These are phyloP conservation scores for Erythrobasidium hasegawianum DNA, from an alignment of 1,284 basidiomycete genomes.

Conservation along the genomic window DNA sequence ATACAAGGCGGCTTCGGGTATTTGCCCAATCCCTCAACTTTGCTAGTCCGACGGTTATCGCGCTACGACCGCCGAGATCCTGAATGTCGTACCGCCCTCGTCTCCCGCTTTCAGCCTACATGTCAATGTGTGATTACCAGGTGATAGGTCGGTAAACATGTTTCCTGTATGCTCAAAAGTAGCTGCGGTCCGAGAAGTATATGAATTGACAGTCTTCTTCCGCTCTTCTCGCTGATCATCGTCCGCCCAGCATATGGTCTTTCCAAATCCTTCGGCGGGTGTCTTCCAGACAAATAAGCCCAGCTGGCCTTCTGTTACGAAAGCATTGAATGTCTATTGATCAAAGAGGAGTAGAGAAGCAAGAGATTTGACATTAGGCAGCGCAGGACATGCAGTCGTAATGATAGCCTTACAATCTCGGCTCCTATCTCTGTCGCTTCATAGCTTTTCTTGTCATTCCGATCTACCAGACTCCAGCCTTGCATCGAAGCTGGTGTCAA, in stretches of 20 bases:
- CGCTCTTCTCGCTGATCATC: conserved; percentile 14
- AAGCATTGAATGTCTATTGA: conserved; percentile 26
- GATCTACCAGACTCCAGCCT: conserved; percentile 30
- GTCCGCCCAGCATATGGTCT: conserved; percentile 27
- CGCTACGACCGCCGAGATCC: conserved; percentile 22
- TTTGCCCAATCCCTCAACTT: too few species aligned
- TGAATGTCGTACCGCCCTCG: conserved; percentile 10
- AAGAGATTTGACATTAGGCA: too few species aligned
- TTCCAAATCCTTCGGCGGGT: conserved; percentile 14
- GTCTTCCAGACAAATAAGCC: conserved; percentile 33
- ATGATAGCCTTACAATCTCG: conserved; percentile 27
- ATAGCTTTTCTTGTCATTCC: conserved; percentile 36
- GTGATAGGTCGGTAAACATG: conserved; percentile 13
- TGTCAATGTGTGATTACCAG: conserved; percentile 29
- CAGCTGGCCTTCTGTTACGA: conserved; percentile 13
- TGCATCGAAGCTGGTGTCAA: conserved; percentile 10
- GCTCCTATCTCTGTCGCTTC: conserved; percentile 28
- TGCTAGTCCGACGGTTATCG: conserved; percentile 13
- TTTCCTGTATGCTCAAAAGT: conserved; percentile 27
- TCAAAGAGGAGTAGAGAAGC: not conserved
- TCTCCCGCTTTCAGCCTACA: conserved; percentile 7
- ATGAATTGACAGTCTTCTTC: not conserved
- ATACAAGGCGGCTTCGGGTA: too few species aligned
- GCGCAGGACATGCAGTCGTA: too few species aligned
- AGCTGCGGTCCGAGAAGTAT: conserved; percentile 6